Percentiles rank a stretch among this genome's conserved stretches.
These are phyloP conservation scores for barley (Hordeum vulgare) DNA, from an alignment of 176 grass and related monocot species.

Conservation along the genomic window DNA sequence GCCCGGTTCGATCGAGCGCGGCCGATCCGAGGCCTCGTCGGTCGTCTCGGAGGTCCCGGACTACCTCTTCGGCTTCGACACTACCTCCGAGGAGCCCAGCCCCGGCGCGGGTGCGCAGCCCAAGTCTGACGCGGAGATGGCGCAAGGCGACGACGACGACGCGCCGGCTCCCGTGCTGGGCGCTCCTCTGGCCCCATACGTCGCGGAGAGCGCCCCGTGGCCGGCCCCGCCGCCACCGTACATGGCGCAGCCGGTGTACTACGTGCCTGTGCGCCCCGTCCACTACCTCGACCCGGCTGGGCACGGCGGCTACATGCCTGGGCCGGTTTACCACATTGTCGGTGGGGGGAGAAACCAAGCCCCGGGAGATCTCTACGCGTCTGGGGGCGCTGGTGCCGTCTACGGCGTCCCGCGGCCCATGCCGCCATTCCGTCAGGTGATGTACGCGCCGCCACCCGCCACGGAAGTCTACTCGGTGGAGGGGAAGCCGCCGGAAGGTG, in stretches of 20 bases:
- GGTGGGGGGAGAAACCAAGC: slow-evolving; percentile 25
- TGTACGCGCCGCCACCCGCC: slow-evolving; percentile 18
- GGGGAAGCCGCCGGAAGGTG: slow-evolving; percentile 26
- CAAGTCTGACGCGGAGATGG: slow-evolving; percentile 33
- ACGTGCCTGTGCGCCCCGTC: slow-evolving; percentile 32
- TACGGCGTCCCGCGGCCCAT: slow-evolving; percentile 36
- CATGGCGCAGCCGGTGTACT: slow-evolving; percentile 50
- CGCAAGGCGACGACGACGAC: slow-evolving; percentile 19
- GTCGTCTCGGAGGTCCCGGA: slow-evolving; percentile 68
- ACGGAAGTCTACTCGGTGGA: slow-evolving; percentile 13
- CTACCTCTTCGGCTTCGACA: slow-evolving; percentile 72
- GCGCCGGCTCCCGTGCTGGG: not conserved
- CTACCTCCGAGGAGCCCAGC: slow-evolving; percentile 48
- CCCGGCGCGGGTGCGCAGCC: not conserved
- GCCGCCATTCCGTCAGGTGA: slow-evolving; percentile 35
- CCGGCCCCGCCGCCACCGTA: slow-evolving; percentile 38
- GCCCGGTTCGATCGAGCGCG: slow-evolving; percentile 36
- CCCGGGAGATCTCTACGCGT: slow-evolving; percentile 24
- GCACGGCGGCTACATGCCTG: slow-evolving; percentile 34
- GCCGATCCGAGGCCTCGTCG: slow-evolving; percentile 60
- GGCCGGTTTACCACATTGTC: slow-evolving; percentile 35
- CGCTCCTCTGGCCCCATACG: not conserved
- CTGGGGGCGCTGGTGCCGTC: slow-evolving; percentile 11
- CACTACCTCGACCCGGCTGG: slow-evolving; percentile 33
- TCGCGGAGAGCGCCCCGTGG: slow-evolving; percentile 29